Evolutionary conservation across 805 yeast genomes (phyloP), one percentile per base, ranked within the genome.

Genomic region (Soucietia sequanensis): DNA sequence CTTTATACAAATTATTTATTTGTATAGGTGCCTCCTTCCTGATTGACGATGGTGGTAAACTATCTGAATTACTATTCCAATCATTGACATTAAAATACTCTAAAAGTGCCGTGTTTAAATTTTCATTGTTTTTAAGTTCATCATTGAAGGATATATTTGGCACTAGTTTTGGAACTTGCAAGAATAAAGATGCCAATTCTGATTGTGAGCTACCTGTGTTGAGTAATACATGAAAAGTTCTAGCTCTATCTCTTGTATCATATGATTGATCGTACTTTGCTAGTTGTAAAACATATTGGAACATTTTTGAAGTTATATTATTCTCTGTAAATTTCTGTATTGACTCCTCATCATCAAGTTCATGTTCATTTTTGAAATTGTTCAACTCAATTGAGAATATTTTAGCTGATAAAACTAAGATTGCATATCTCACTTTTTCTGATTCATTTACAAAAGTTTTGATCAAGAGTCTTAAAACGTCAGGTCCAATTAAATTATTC

Each of bases 161-260:
- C 1, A 71, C 67, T 1, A 84, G 84, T 48, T 85, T 86, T 4
- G 90, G 87, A 1, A 85, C 90, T 48, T 84, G 91, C 16, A 87
- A 62, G 31, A 88, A 65, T 23, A 87, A 65, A 2, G 80, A 68
- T 0, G 90, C 90, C 42, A 87, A 63, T 39, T 82, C 80, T 15
- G 71, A 69, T 34, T 78, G 48, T 42, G 41, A 50, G 23, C 38
- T 38, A 10, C 62, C 65, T 12, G 48, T 72, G 20, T 75, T 71
- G 31, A 88, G 64, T 3, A 91, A 61, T 0, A 87, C 74, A 16
- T 76, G 65, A 19, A 87, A 66, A 62, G 82, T 70, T 46, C 99
- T 70, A 0, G 96, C 88, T 39, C 91, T 71, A 53, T 93, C 98
- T 40, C 98, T 72, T 1, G 86, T 75, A 52, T 87, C 96, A 47